Conservation (phyloP, 2,329 filamentous ascomycete genomes). For the Fusarium domesticum region DNA sequence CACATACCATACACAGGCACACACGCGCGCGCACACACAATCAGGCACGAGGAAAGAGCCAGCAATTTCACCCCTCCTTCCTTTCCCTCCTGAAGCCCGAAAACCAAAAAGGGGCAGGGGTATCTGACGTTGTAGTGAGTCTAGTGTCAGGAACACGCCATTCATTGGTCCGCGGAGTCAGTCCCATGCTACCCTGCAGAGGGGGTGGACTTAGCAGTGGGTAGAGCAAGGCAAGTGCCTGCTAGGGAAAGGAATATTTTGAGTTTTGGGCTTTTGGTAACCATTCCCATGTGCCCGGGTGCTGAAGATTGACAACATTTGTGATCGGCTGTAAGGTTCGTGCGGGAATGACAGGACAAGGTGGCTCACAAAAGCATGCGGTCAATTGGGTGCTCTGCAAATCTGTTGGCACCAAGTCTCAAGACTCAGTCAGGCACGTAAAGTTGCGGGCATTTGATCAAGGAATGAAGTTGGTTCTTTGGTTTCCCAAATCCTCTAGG, state of each 20-base stretch:
- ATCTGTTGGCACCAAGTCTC: too few species aligned
- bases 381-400: too few species aligned
- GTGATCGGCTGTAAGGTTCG: neutral
- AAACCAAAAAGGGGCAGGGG: constrained; percentile 18
- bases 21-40: constrained; percentile 10
- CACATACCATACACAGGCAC: too few species aligned
- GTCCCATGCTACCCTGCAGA: constrained; percentile 10
- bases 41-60: neutral
- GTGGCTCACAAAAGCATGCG: too few species aligned
- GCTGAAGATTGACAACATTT: neutral
- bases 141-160: constrained; percentile 39
- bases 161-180: constrained; percentile 41
- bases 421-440: too few species aligned
- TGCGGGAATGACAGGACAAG: neutral
- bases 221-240: constrained; percentile 3
- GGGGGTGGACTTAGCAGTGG: constrained; percentile 7
- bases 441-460: too few species aligned
- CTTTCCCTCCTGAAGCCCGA: constrained; percentile 9
- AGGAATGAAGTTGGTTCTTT: too few species aligned
- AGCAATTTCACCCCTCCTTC: constrained; percentile 15
- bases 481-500: too few species aligned
- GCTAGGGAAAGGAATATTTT: neutral
- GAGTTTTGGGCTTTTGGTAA: neutral
- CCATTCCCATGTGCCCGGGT: neutral
- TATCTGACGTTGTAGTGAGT: neutral